These are phyloP conservation scores for Pleurotus ostreatus DNA, from an alignment of 768 basidiomycete species.

Conservation along the genomic window DNA sequence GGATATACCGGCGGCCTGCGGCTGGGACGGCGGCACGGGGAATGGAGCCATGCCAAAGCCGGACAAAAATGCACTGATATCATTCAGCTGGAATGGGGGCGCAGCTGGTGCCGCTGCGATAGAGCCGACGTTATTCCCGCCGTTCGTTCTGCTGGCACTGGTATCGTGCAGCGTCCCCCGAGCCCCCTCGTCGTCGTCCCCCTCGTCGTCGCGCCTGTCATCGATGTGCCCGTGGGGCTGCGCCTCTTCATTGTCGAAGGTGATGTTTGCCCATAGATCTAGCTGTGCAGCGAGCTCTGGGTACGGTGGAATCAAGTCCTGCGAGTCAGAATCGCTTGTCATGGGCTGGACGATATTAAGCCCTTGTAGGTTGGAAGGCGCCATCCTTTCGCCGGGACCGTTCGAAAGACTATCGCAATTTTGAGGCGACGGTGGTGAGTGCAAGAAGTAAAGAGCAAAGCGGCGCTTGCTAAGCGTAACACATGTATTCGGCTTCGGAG, in stretches of 20 bases:
- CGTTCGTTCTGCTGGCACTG: conserved; percentile 46
- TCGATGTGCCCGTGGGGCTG: conserved; percentile 10
- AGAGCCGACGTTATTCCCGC: conserved; percentile 26
- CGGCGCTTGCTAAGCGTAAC: neutral
- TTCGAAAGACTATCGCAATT: neutral
- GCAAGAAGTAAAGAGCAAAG: conserved; percentile 7
- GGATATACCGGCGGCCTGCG: conserved; percentile 26
- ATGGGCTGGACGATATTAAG: conserved; percentile 73
- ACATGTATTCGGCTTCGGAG: conserved; percentile 3
- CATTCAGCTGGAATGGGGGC: conserved; percentile 16
- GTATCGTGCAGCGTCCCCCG: conserved; percentile 54
- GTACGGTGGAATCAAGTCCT: conserved; percentile 65
- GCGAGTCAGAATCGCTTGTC: conserved; percentile 35
- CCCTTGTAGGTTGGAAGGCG: conserved; percentile 65
- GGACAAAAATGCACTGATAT: conserved; percentile 33
- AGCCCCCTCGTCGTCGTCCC: conserved; percentile 43
- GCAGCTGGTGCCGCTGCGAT: conserved; percentile 17
- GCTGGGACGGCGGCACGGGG: conserved; percentile 29
- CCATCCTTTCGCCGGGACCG: conserved; percentile 35
- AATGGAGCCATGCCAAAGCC: conserved; percentile 41
- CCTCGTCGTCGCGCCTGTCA: conserved; percentile 28
- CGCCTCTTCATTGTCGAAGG: conserved; percentile 53
- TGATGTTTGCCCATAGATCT: conserved; percentile 79
- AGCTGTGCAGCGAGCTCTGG: conserved; percentile 77
- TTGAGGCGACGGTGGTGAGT: neutral